Evolutionary conservation across 108 stramenopile genomes (phyloP), one percentile per base, ranked within the genome.

Genomic region (Cyclostephanos invisitatus): DNA sequence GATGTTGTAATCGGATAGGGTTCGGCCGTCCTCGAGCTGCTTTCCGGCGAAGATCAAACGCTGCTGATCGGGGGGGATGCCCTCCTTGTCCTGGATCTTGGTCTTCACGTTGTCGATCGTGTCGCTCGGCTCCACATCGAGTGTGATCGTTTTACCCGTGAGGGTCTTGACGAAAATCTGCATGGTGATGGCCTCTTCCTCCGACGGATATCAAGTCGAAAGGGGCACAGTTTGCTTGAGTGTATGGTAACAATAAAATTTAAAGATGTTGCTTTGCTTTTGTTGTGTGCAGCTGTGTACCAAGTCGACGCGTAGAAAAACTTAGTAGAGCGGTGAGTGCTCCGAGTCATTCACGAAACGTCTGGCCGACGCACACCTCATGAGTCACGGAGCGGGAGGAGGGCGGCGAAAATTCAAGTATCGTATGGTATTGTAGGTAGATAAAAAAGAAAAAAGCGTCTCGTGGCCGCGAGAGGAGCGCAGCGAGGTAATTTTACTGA

Each of bases 1-100:
- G 85, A 99, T 99, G 83, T 98, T 98, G 96, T 99, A 99, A 79
- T 99, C 99, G 22, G 87, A 84, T 54, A 99, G 91, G 8, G 99
- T 98, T n/a, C 97, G 92, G 64, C 98, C 98, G 72, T 98, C 99
- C 84, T 99, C 99, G 74, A 99, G 86, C 85, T 99, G 97, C 92
- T 99, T 99, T 69, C 97, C 98, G 47, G 97, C 97, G 82, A 99
- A 97, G 80, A 98, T 97, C 75, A 99, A 80, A 56, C 98, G 89
- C 82, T 98, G 97, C 78, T 98, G 98, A 86, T 97, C 96, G 15
- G 98, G 97, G 12, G 98, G 98, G 77, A 98, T 98, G 56, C 97
- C 98, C 84, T 99, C 98, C 87, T 96, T 96, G 82, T 98, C 97
- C 74, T 99, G 97, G 67, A 98, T 98, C 93, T 96, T 97, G 62